These are phyloP conservation scores for Coemansia biformis DNA, from an alignment of 192 early-diverging fungal species.

Conservation along the genomic window DNA sequence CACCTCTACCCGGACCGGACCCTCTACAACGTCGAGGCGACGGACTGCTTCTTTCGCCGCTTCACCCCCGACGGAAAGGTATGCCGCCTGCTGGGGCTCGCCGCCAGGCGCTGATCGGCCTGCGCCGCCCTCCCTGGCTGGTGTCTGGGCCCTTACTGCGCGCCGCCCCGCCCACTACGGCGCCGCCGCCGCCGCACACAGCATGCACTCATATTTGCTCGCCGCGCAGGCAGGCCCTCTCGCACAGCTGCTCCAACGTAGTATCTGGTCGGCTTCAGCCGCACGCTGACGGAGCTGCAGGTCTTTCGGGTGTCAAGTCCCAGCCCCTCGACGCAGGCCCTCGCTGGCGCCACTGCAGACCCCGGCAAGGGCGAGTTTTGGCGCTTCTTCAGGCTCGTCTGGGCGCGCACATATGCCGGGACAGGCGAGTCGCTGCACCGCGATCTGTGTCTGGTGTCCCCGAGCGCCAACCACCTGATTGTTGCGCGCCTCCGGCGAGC, in stretches of 20 bases:
- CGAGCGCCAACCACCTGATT: slow-evolving; percentile 27
- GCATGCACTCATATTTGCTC: no score
- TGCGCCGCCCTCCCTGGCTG: not conserved
- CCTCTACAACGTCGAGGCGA: slow-evolving; percentile 40
- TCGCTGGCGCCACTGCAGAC: slow-evolving; percentile 7
- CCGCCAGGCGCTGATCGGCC: slow-evolving; percentile 1
- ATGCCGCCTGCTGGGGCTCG: not conserved
- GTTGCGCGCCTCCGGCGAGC: slow-evolving; percentile 23
- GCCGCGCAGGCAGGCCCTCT: not conserved
- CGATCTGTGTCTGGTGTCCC: slow-evolving; percentile 41
- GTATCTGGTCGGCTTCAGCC: slow-evolving; percentile 38
- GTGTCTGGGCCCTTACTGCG: no score
- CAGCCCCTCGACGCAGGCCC: slow-evolving; percentile 29
- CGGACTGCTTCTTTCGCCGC: slow-evolving; percentile 45
- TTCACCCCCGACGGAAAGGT: slow-evolving; percentile 48
- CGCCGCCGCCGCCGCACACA: not conserved
- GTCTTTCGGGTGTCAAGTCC: slow-evolving; percentile 21
- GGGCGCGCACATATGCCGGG: slow-evolving; percentile 28
- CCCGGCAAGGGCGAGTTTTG: slow-evolving; percentile 36
- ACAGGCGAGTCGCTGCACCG: slow-evolving; percentile 42
- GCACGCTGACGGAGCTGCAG: slow-evolving; percentile 35
- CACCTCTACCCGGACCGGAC: slow-evolving; percentile 49
- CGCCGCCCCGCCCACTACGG: not conserved
- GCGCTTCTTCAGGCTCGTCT: slow-evolving; percentile 37
- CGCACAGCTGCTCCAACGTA: slow-evolving; percentile 2